Conservation (phyloP, 331 rosid genomes). For the Saraca asoca region DNA sequence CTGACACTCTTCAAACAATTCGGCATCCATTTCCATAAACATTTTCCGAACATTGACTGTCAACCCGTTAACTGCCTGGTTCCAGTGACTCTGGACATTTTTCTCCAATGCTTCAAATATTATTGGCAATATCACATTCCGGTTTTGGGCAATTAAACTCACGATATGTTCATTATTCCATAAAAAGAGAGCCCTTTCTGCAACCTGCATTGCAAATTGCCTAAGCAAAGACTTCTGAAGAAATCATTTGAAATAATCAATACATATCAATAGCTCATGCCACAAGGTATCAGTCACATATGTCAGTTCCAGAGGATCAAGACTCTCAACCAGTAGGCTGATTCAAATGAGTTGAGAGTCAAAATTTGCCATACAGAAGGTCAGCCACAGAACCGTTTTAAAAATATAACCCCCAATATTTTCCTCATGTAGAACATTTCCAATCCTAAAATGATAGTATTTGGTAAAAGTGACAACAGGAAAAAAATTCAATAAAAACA, state of each 20-base stretch:
- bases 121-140: constrained; percentile 71
- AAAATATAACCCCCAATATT: not conserved
- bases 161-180: constrained; percentile 98
- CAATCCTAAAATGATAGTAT: not conserved
- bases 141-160: constrained; percentile 87
- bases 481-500: constrained; percentile 9
- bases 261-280: constrained; percentile 8
- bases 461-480: not conserved
- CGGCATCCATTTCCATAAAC: constrained; percentile 90
- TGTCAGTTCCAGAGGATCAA: not conserved
- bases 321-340: constrained; percentile 17
- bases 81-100: constrained; percentile 86
- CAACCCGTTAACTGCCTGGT: constrained; percentile 91
- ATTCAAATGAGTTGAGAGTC: constrained; percentile 12
- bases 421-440: not conserved
- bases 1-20: constrained; percentile 86
- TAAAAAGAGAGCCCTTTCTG: constrained; percentile 87
- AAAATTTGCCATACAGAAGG: not conserved
- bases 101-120: constrained; percentile 83
- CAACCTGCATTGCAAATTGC: constrained; percentile 63
- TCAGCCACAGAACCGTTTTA: not conserved
- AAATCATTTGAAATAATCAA: not conserved
- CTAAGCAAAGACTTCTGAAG: constrained; percentile 34
- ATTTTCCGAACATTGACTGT: constrained; percentile 85
- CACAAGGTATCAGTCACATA: not conserved